These are phyloP conservation scores for Rubus idaeus DNA, from an alignment of 306 rosid genomes.

Conservation along the genomic window DNA sequence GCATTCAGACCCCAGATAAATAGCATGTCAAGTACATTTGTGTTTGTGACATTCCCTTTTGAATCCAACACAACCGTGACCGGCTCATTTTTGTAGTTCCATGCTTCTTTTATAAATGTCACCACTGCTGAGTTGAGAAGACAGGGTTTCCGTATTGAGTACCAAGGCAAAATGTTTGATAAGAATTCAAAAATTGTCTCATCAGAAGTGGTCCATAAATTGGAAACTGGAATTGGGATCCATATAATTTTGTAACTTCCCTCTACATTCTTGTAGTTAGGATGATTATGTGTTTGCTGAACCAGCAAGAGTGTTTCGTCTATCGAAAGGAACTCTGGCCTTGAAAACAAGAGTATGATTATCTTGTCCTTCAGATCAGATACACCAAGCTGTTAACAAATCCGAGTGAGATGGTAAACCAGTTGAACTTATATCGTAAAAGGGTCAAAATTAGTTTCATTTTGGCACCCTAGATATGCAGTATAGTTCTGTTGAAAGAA, in stretches of 20 bases:
- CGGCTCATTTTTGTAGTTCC: slow-evolving; percentile 51
- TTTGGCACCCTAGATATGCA: neutral
- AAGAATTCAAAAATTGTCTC: slow-evolving; percentile 32
- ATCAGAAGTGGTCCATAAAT: slow-evolving; percentile 57
- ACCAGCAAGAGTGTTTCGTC: slow-evolving; percentile 47
- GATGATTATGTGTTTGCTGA: slow-evolving; percentile 62
- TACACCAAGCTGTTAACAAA: slow-evolving; percentile 48
- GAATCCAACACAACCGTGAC: slow-evolving; percentile 54
- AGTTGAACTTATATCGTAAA: neutral
- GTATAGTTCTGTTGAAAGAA: neutral
- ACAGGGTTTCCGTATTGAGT: slow-evolving; percentile 51
- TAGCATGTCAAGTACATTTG: slow-evolving; percentile 53
- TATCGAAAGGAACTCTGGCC: slow-evolving; percentile 37
- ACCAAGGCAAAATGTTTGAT: slow-evolving; percentile 56
- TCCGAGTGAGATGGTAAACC: slow-evolving; percentile 15
- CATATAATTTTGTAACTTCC: slow-evolving; percentile 51
- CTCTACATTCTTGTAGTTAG: slow-evolving; percentile 28
- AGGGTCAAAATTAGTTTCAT: slow-evolving; percentile 12
- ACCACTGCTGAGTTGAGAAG: slow-evolving; percentile 41
- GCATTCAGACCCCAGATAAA: slow-evolving; percentile 49
- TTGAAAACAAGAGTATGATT: slow-evolving; percentile 53
- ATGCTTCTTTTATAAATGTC: slow-evolving; percentile 38
- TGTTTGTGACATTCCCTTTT: slow-evolving; percentile 47
- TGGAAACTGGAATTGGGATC: slow-evolving; percentile 58
- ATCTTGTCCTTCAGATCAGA: slow-evolving; percentile 46